phyloP scores from a whole-genome alignment of 805 yeast genomes.

The Lipomyces spencermartinsiae region DNA sequence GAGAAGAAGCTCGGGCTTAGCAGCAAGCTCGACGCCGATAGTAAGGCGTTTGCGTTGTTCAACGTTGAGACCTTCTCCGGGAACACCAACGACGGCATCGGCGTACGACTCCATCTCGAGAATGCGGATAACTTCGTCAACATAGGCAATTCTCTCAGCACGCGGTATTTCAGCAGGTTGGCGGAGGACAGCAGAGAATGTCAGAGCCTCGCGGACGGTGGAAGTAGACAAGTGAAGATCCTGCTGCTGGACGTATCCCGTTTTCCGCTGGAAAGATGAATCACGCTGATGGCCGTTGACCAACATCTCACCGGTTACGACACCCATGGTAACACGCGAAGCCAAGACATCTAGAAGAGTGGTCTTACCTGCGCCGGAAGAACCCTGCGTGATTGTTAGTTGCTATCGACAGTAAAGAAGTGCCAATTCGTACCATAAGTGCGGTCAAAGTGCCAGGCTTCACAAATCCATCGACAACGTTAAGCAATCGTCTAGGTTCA shows the following conservation, averaged over 20 bases:
- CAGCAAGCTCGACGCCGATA: constrained; percentile 75
- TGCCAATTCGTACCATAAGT: constrained; percentile 53
- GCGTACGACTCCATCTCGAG: constrained; percentile 74
- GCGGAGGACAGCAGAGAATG: constrained; percentile 74
- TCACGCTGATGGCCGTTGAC: constrained; percentile 73
- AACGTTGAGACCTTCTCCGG: constrained; percentile 74
- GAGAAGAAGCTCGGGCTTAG: constrained; percentile 67
- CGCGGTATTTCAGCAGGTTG: constrained; percentile 64
- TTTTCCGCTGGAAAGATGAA: constrained; percentile 73
- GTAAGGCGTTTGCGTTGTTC: constrained; percentile 73
- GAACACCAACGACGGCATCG: constrained; percentile 80
- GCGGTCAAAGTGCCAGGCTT: constrained; percentile 85
- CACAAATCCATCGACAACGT: constrained; percentile 79
- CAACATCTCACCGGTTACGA: constrained; percentile 72
- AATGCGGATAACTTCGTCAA: constrained; percentile 68
- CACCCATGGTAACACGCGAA: constrained; percentile 73
- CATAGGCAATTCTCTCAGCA: constrained; percentile 68
- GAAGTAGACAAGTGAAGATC: constrained; percentile 73
- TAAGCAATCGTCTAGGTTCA: constrained; percentile 65
- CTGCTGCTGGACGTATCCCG: constrained; percentile 84
- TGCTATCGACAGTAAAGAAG: neutral
- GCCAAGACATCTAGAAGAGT: constrained; percentile 71
- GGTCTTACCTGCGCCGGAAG: constrained; percentile 88
- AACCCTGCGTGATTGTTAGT: constrained; percentile 51
- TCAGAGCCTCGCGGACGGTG: constrained; percentile 76